Evolutionary conservation across 495 filamentous ascomycete species (phyloP).

Genomic region (Emericellopsis terricola): DNA sequence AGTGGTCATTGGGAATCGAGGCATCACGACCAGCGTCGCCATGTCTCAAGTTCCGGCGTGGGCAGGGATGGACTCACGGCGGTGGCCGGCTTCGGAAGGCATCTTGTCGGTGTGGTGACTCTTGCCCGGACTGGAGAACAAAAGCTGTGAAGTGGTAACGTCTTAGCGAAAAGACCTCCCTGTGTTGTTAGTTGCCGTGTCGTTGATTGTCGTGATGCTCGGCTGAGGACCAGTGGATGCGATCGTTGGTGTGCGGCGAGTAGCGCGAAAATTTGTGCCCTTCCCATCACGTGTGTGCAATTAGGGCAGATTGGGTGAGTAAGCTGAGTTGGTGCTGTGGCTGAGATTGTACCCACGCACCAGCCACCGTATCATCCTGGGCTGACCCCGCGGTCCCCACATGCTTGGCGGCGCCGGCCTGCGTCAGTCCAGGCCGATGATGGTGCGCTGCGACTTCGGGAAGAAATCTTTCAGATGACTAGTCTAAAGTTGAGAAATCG

Average conservation of each 20-base stretch:
- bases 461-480: no score
- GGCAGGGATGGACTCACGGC: constrained; percentile 73
- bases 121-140: constrained; percentile 13
- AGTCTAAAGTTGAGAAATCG: no score
- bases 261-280: constrained; percentile 10
- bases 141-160: constrained; percentile 12
- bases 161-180: constrained; percentile 6
- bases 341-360: no score
- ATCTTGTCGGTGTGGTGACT: constrained; percentile 38
- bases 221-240: constrained; percentile 9
- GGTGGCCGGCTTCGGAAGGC: constrained; percentile 69
- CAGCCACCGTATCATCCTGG: no score
- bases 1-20: background rate
- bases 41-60: no score
- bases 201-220: constrained; percentile 4
- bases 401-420: no score
- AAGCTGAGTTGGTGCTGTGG: background rate
- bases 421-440: background rate
- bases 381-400: no score
- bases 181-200: constrained; percentile 1
- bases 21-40: constrained; percentile 2
- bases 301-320: constrained; percentile 1
- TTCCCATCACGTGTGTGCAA: constrained; percentile 1
- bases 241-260: constrained; percentile 15
- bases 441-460: no score